Evolutionary conservation across 2,329 filamentous ascomycete species (phyloP).

Genomic region (Penicillium sp.): DNA sequence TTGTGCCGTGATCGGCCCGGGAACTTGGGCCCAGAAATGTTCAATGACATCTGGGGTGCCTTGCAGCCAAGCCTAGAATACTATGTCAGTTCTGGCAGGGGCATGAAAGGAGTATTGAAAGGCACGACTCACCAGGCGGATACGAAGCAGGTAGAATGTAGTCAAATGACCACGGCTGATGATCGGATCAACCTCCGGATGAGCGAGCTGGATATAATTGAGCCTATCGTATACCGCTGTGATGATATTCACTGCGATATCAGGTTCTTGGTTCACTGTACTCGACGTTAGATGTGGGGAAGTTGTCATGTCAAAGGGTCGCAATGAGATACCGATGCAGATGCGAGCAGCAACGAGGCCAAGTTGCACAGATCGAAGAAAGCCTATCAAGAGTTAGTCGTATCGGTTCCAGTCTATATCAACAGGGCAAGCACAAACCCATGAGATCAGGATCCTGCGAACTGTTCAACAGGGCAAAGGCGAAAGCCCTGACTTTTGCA

Average conservation of each 20-base stretch:
- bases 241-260: conserved; percentile 59
- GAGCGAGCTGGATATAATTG: conserved; percentile 24
- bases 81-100: not conserved
- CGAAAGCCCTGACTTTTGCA: not conserved
- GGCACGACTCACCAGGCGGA: conserved; percentile 57
- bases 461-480: conserved; percentile 2
- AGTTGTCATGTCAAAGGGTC: not conserved
- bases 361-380: conserved; percentile 58
- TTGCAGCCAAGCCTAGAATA: conserved; percentile 67
- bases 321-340: conserved; percentile 55
- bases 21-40: conserved; percentile 65
- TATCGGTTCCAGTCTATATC: too few species aligned
- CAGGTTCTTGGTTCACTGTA: conserved; percentile 52
- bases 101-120: not conserved
- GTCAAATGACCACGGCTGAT: conserved; percentile 29
- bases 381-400: conserved; percentile 8
- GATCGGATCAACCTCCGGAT: conserved; percentile 8
- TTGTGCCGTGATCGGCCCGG: conserved; percentile 37
- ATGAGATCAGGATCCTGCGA: not conserved
- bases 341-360: conserved; percentile 62
- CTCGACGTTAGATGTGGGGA: conserved; percentile 15
- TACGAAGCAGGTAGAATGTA: conserved; percentile 65
- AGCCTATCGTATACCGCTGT: conserved; percentile 61
- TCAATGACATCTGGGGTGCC: conserved; percentile 71
- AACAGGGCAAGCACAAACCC: not conserved